Evolutionary conservation across 2,329 filamentous ascomycete genomes (phyloP), one percentile per base, ranked within the genome.

Genomic region (Talaromyces rugulosus): DNA sequence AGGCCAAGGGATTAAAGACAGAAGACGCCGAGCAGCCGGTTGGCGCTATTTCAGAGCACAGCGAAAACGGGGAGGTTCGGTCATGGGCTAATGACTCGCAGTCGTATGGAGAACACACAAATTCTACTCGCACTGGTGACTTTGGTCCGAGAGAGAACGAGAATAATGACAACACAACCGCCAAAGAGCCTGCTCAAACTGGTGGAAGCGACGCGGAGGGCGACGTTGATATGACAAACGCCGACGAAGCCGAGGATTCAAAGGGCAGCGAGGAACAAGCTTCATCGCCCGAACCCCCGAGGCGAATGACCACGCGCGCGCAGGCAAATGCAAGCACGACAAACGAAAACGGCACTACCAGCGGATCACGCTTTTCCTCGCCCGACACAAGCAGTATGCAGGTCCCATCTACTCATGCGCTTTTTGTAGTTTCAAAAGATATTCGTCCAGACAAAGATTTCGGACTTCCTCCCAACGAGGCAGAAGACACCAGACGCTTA

Each of bases 401-500:
- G 16, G 68, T 77, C n/a, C 71, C 75, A 12, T 71, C 72, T 2
- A 81, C 82, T 5, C 76, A 88, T 64, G 85, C 85, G 2, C 77
- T 87, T 60, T 89, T 85, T 74, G 75, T 82, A 30, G 79, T 85
- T 53, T 82, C 85, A 0, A 69, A 79, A 7, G 72, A 78, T 18
- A 76, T 79, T 27, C 74, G 81, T 42, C 78, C 83, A 12, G 81
- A 86, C 67, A 76, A 79, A 54, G 82, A 85, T 64, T 81, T 84
- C 60, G 85, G 84, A 3, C 78, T 88, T 0, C 84, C 85, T 0
- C 72, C 80, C 1, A 72, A 77, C 52, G 86, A 88, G 75, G 85
- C 86, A 3, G 84, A 87, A 67, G 85, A 88, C 31, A 87, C 85
- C 0, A 83, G 85, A 40, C 81, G 83, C 57, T 72, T 87, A 23